Base-by-base conservation (phyloP, 768 basidiomycete species). In the Tephrocybe sp. region DNA sequence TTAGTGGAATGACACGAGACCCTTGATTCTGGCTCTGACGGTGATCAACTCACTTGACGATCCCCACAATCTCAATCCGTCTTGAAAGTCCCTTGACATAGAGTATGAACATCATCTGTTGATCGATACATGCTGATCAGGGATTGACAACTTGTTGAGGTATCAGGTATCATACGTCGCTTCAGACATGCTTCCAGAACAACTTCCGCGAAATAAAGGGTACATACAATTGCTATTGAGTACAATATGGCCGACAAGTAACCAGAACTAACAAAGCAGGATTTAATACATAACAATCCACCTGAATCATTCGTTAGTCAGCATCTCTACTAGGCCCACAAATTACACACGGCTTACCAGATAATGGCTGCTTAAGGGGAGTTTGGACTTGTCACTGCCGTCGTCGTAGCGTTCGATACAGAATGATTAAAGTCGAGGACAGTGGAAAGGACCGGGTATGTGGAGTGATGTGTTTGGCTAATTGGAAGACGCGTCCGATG, bases 381-480 rank as follows among this genome's bases (percentile, higher is more conserved):
- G n/a, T n/a, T n/a, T n/a, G n/a, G n/a, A 37, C 34, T 23, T 6
- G 24, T 50, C 33, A n/a, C 33, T 20, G 24, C 24, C 14, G 48
- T 34, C 33, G 32, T 47, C 4, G 49, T 25, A 11, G 38, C 33
- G 4, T 48, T 36, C 10, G 52, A 46, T 14, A 51, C n/a, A 2
- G 54, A 53, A 14, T 5, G 5, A 38, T 58, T 53, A 54, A 61
- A 43, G 42, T 50, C 45, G 32, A 58, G 45, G 52, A 64, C 32
- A 42, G 57, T 55, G 40, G 53, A 53, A 45, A 63, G 54, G 20
- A 65, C 36, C 8, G 58, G 51, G 54, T 49, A 24, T 64, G 24
- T 17, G 55, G 51, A 53, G 45, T 15, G 44, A 36, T 5, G 15
- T 12, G 34, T n/a, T 36, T 36, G 34, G 15, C 9, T 36, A 12